Conservation (phyloP, 176 grass and related monocot genomes). For the Cenchrus fungigraminus region DNA sequence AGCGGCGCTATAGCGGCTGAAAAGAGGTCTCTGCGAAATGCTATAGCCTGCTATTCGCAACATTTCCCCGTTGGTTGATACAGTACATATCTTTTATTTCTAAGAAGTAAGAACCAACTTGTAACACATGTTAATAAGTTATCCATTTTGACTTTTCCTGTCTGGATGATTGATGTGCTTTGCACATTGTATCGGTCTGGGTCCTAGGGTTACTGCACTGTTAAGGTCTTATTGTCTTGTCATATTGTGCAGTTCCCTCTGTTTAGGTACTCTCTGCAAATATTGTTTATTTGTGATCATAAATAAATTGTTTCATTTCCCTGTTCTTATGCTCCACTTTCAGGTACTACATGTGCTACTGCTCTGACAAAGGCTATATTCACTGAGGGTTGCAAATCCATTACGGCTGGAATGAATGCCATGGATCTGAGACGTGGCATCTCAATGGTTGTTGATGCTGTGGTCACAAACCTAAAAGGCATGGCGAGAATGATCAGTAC, state of each 20-base stretch:
- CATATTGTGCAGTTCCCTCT: background rate
- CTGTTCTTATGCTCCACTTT: slow-evolving; percentile 9
- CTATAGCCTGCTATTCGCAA: too few relatives aligned
- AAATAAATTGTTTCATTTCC: background rate
- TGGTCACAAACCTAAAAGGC: slow-evolving; percentile 71
- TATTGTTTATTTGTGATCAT: background rate
- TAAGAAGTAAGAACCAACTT: background rate
- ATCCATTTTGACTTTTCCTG: background rate
- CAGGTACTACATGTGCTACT: slow-evolving; percentile 95
- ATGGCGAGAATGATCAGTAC: slow-evolving; percentile 80
- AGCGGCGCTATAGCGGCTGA: too few relatives aligned
- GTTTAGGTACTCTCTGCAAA: background rate
- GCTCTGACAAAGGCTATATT: slow-evolving; percentile 92
- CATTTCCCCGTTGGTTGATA: too few relatives aligned
- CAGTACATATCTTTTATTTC: background rate
- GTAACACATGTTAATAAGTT: background rate
- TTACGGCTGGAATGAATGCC: slow-evolving; percentile 79
- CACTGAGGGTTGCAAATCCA: slow-evolving; percentile 85
- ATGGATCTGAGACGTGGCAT: slow-evolving; percentile 88
- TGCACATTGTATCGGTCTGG: background rate
- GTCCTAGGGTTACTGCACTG: background rate
- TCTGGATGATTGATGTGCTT: background rate
- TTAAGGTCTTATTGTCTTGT: background rate
- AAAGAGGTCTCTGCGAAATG: too few relatives aligned
- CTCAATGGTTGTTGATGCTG: slow-evolving; percentile 74